Evolutionary conservation across 164 flowering plant genomes (phyloP).

Genomic region (Pachysandra terminalis): DNA sequence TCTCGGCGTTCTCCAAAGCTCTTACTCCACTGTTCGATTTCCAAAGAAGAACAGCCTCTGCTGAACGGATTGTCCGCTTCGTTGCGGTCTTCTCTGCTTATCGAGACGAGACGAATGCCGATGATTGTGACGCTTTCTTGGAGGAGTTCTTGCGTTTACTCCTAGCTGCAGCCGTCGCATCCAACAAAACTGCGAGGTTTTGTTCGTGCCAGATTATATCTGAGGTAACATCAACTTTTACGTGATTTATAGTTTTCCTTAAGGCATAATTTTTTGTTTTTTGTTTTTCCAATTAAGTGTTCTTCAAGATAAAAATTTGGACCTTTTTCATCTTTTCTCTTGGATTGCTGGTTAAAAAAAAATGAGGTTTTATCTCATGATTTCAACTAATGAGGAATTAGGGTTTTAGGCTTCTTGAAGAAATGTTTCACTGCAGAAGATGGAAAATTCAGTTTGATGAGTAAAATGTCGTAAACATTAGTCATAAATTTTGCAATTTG

Average conservation of each 20-base stretch:
- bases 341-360: not conserved
- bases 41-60: slow-evolving; percentile 48
- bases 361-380: not conserved
- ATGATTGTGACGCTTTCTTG: slow-evolving; percentile 42
- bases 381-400: not conserved
- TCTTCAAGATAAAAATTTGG: not conserved
- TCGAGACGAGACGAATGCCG: slow-evolving; percentile 21
- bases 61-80: slow-evolving; percentile 71
- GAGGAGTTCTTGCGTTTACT: slow-evolving; percentile 61
- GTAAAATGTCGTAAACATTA: not conserved
- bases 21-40: slow-evolving; percentile 62
- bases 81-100: slow-evolving; percentile 49
- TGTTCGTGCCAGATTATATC: slow-evolving; percentile 88
- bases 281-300: not conserved
- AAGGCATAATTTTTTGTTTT: too few relatives aligned
- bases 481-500: not conserved
- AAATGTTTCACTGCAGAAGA: not conserved
- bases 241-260: too few relatives aligned
- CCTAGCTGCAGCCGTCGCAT: slow-evolving; percentile 39
- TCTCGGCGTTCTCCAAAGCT: slow-evolving; percentile 54
- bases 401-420: not conserved
- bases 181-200: slow-evolving; percentile 60
- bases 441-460: too few relatives aligned
- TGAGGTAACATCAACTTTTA: slow-evolving; percentile 43
- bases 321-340: not conserved